Evolutionary conservation across 305 asterid species (phyloP).

Genomic region (Galium porrigens): DNA sequence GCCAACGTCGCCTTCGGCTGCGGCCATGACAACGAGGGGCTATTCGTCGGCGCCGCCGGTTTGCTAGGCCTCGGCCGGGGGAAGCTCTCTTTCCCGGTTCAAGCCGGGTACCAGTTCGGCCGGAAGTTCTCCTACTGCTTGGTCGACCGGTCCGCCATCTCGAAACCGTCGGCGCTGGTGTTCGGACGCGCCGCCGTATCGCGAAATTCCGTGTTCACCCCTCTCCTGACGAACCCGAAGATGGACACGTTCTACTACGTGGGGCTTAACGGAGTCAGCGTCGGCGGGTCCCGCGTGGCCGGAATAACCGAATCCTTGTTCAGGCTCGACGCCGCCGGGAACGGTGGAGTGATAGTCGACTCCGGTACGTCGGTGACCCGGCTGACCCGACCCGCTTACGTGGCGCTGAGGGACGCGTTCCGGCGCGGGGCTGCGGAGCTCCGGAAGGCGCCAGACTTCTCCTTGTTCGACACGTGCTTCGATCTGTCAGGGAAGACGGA

Average conservation of each 20-base stretch:
- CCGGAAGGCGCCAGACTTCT: conserved; percentile 21
- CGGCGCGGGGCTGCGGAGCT: conserved; percentile 18
- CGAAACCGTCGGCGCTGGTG: conserved; percentile 26
- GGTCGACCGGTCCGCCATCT: conserved; percentile 27
- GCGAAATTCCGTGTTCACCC: conserved; percentile 24
- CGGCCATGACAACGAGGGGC: conserved; percentile 36
- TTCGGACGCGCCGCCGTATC: conserved; percentile 28
- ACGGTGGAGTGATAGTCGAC: conserved; percentile 32
- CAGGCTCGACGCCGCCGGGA: conserved; percentile 23
- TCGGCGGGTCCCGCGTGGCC: conserved; percentile 25
- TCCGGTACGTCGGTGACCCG: conserved; percentile 39
- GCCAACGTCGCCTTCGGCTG: conserved; percentile 28
- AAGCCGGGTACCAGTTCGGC: conserved; percentile 26
- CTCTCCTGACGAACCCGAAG: conserved; percentile 23
- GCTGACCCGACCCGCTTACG: conserved; percentile 28
- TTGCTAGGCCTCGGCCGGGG: conserved; percentile 35
- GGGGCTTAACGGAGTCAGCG: conserved; percentile 28
- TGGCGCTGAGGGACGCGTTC: conserved; percentile 28
- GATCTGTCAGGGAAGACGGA: conserved; percentile 36
- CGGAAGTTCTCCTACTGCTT: conserved; percentile 30
- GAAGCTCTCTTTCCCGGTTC: conserved; percentile 26
- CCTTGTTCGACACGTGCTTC: conserved; percentile 34
- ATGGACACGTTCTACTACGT: conserved; percentile 33
- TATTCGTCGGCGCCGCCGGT: conserved; percentile 34
- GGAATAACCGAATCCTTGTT: conserved; percentile 24